These are phyloP conservation scores for Trametes coccinea DNA, from an alignment of 768 basidiomycete genomes.

Conservation along the genomic window DNA sequence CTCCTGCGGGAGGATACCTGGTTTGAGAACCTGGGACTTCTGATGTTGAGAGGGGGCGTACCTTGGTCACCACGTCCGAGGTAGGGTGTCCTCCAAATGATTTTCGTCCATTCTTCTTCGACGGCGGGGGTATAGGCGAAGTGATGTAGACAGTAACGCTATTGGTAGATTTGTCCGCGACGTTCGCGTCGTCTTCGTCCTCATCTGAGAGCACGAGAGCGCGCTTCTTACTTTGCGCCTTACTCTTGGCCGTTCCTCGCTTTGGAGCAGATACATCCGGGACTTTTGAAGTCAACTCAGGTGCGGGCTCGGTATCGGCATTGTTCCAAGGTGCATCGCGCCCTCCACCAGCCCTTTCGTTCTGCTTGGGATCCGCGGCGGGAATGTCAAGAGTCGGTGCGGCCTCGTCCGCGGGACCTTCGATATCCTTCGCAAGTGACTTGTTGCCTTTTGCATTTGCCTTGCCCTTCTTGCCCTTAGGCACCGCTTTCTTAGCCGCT, in stretches of 20 bases:
- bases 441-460: constrained; percentile 4
- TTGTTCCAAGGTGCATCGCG: neutral
- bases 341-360: neutral
- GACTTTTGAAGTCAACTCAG: neutral
- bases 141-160: constrained; percentile 1
- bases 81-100: constrained; percentile 3
- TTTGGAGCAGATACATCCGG: neutral
- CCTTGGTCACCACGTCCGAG: constrained; percentile 15
- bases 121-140: constrained; percentile 5
- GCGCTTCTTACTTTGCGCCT: constrained; percentile 24
- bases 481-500: constrained; percentile 7
- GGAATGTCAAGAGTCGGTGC: neutral
- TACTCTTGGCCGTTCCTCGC: constrained; percentile 6
- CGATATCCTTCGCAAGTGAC: neutral
- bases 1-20: neutral
- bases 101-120: constrained; percentile 17
- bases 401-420: neutral
- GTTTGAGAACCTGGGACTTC: neutral
- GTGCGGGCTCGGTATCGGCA: neutral
- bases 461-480: constrained; percentile 22
- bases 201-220: constrained; percentile 26
- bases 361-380: neutral
- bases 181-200: constrained; percentile 15
- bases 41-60: neutral
- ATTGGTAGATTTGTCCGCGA: constrained; percentile 13